Percentiles rank a stretch among this genome's conserved stretches.
phyloP scores from a whole-genome alignment of 176 grass and related monocot species.

The Carex scoparia region DNA sequence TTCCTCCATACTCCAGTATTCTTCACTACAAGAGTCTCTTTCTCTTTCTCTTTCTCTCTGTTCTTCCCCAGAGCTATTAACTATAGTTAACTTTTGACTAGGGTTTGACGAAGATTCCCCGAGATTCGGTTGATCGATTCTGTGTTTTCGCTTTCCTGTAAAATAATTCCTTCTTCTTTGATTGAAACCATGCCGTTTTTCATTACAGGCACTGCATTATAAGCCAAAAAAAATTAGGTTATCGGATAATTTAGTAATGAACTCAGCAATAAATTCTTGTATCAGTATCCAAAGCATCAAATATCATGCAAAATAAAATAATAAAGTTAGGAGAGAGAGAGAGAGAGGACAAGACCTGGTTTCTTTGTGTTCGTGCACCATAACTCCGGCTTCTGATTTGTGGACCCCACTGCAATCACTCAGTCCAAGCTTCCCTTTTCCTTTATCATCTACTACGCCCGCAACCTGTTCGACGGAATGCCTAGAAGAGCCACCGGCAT shows the following conservation, averaged over 20 bases:
- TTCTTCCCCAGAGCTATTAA: constrained; percentile 21
- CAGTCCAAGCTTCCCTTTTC: neutral
- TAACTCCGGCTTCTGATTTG: neutral
- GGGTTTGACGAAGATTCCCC: constrained; percentile 15
- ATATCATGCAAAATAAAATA: neutral
- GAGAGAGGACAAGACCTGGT: neutral
- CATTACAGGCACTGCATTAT: constrained; percentile 1
- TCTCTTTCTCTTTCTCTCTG: neutral
- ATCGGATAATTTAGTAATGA: neutral
- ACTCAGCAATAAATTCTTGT: neutral
- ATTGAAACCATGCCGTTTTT: neutral
- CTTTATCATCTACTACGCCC: neutral
- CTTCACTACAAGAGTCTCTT: constrained; percentile 16
- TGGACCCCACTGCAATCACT: neutral
- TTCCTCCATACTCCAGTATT: constrained; percentile 25
- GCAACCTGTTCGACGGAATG: neutral
- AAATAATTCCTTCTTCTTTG: constrained; percentile 22
- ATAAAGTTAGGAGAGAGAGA: too few species aligned
- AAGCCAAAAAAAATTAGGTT: neutral
- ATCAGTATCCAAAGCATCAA: neutral
- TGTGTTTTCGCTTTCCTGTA: constrained; percentile 27
- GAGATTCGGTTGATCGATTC: neutral
- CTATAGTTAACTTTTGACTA: constrained; percentile 9
- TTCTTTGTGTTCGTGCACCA: neutral
- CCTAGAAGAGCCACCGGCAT: neutral